Evolutionary conservation across 2,329 filamentous ascomycete genomes (phyloP), one percentile per base, ranked within the genome.

Genomic region (Dryadomyces quercus-mongolicae): DNA sequence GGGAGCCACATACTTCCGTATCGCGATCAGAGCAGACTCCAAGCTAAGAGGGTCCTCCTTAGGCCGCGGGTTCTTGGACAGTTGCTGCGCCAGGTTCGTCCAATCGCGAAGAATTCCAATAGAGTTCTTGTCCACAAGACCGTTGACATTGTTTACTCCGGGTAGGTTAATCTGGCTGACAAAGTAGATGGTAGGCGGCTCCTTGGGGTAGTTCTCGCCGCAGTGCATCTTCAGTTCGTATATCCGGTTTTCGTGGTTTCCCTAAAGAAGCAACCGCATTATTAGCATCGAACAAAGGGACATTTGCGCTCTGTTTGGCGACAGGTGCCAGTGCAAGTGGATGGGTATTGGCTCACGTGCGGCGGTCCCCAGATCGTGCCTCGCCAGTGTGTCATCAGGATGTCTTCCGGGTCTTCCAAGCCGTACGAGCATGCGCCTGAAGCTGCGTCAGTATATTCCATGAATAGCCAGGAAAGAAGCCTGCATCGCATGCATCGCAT

Each of bases 321-420:
- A 31, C 25, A 31, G 25, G 25, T 31, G 25, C 25, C 38, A 15
- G 38, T 42, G 12, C 38, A 42, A 42, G 25, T 31, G 6, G 31
- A 4, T 13, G 16, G 13, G 2, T 4, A 15, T 42, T 15, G 53
- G 38, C 87, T 66, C 77, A 96, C 93, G 70, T 97, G 91, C 68
- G 93, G 92, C 62, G 93, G 93, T 1, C 93, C 93, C 51, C 96
- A 83, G 61, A 98, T 97, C 16, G 93, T 98, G 64, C 92, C 93
- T 66, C 95, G 95, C 93, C 93, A 98, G 76, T 96, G 90, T 60
- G 87, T 92, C 91, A 98, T 95, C 70, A 93, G 81, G 60, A 96
- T 80, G 66, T 98, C 93, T 66, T 96, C 91, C 49, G 88, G 85
- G 68, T 97, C 90, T 60, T 92, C 89, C 55, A 98, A 81, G 63